phyloP scores from a whole-genome alignment of 495 filamentous ascomycete species.

The Platismatia glauca region DNA sequence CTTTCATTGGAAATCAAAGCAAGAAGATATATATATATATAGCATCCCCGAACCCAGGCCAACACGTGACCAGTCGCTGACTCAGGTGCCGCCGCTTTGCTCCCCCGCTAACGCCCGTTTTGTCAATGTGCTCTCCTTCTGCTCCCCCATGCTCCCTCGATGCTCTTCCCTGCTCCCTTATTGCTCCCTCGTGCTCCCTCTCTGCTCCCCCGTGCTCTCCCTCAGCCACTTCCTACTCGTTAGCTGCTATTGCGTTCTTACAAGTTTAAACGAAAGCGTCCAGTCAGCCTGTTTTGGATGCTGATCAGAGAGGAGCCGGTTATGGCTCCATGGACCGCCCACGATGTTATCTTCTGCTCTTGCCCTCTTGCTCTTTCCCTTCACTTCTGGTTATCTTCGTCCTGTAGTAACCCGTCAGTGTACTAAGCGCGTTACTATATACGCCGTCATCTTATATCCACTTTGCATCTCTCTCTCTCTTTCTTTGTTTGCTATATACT shows the following conservation, averaged over 20 bases:
- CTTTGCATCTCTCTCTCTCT: too few species aligned
- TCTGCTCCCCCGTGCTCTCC: too few species aligned
- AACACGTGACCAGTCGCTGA: constrained; percentile 13
- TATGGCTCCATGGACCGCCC: background rate
- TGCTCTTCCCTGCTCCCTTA: constrained; percentile 8
- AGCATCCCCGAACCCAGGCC: constrained; percentile 3
- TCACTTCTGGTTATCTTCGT: background rate
- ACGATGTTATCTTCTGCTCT: background rate
- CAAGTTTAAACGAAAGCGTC: constrained; percentile 10
- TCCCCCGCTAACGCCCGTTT: constrained; percentile 9
- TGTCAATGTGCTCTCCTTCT: background rate
- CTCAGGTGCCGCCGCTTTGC: constrained; percentile 15
- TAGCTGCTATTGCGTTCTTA: constrained; percentile 3
- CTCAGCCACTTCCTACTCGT: constrained; percentile 12
- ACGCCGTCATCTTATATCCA: too few species aligned
- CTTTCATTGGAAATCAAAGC: too few species aligned
- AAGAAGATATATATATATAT: constrained; percentile 8
- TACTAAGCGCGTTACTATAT: too few species aligned
- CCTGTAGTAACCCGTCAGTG: too few species aligned
- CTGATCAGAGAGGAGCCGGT: too few species aligned
- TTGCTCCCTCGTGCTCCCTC: too few species aligned
- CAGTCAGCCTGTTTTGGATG: too few species aligned
- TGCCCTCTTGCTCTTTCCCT: constrained; percentile 6
- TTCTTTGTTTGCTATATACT: too few species aligned
- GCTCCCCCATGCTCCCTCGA: constrained; percentile 5